Base-by-base conservation (phyloP, 2,329 filamentous ascomycete species). In the Cladosporium sphaerospermum region DNA sequence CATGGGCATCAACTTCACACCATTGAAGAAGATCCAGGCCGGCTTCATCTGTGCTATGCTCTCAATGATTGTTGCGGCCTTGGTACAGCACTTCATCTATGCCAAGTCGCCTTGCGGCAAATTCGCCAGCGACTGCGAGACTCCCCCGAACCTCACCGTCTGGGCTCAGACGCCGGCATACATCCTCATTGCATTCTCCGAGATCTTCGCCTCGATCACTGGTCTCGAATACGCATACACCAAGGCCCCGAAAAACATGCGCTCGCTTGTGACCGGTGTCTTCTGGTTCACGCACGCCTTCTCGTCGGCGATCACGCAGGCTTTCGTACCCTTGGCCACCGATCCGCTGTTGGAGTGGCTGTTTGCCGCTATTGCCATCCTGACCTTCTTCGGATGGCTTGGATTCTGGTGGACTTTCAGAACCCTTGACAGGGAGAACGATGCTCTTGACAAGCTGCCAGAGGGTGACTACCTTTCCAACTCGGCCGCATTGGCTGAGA, bases 271-370 rank as follows among this genome's bases (percentile, higher is more conserved):
- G 49, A 73, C 73, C 68, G 56, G 75, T 75, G 63, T 84, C n/a
- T 84, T 80, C 61, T 73, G 83, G 54, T 74, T 84, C 57, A 84
- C 80, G 42, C 79, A 73, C 43, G 82, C 81, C 2, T 74, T 81
- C 42, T 79, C 79, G 2, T 76, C 80, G 2, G 79, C 78, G 19
- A 69, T 89, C 18, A 81, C 79, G 2, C 79, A 84, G 59, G 78
- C 83, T 2, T 71, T 88, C 10, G 77, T 80, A 2, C 81, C 83
- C 0, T 69, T 76, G 3, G 78, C 81, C 5, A 77, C 76, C 52
- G 81, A 89, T 64, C 85, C 85, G 19, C 74, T 81, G 58, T 76
- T 86, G 60, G 63, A 84, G 54, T 86, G 82, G 81, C 78, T 87
- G 75, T 67, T 65, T 52, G 63, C 60, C 16, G 61, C 44, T 11